Percentiles rank a stretch among this genome's conserved stretches.
Conservation (phyloP, 2,329 filamentous ascomycete genomes). For the Drechslerella coelobrocha region DNA sequence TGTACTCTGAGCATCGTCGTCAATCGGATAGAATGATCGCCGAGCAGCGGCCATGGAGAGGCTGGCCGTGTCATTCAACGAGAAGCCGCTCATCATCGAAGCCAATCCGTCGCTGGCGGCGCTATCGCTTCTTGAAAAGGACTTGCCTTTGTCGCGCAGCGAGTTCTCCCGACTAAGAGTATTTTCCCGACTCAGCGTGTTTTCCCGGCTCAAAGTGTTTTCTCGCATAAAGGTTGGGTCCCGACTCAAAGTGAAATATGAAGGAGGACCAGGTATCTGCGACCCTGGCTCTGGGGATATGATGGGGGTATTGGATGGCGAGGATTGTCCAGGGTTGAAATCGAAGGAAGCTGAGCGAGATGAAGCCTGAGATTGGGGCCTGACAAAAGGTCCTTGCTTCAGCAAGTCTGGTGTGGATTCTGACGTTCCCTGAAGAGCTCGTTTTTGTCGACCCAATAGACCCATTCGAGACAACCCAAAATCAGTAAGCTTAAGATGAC, state of each 20-base stretch:
- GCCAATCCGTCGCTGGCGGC: constrained; percentile 85
- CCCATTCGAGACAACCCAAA: constrained; percentile 98
- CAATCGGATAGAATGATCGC: constrained; percentile 67
- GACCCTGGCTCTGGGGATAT: constrained; percentile 78
- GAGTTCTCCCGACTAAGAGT: constrained; percentile 51
- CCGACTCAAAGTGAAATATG: constrained; percentile 83
- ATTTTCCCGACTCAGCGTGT: constrained; percentile 59
- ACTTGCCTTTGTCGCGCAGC: constrained; percentile 58
- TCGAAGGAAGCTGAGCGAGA: constrained; percentile 95
- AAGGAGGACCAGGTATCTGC: constrained; percentile 77
- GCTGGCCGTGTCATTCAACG: constrained; percentile 68
- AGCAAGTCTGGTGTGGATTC: constrained; percentile 91
- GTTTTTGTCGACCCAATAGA: constrained; percentile 92
- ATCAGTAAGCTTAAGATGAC: constrained; percentile 94
- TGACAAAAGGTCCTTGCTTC: constrained; percentile 88
- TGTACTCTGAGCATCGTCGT: constrained; percentile 76
- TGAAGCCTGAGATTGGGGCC: constrained; percentile 82
- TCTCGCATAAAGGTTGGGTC: constrained; percentile 65
- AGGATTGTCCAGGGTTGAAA: constrained; percentile 74
- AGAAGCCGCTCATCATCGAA: constrained; percentile 81
- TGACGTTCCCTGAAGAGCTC: constrained; percentile 76
- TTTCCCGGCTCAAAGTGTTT: constrained; percentile 66
- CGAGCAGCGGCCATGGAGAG: constrained; percentile 55
- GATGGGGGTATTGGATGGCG: constrained; percentile 81
- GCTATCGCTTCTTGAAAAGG: constrained; percentile 88